phyloP scores from a whole-genome alignment of 495 filamentous ascomycete genomes.

The Thozetella sp. region DNA sequence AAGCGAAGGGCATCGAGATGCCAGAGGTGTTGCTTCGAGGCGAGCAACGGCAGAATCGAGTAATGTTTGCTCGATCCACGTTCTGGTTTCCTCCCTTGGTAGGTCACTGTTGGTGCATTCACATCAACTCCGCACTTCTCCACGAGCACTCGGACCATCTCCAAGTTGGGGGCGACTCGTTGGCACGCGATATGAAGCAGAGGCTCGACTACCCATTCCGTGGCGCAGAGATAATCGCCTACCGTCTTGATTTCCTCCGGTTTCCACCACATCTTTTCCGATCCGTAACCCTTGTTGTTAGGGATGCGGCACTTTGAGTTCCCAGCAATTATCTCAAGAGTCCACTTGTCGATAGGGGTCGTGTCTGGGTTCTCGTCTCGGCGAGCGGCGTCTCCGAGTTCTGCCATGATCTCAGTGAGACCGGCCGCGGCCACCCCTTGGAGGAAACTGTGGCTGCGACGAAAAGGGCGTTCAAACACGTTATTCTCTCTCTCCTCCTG shows the following conservation, averaged over 20 bases:
- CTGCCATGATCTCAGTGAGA: not conserved
- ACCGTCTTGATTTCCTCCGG: not conserved
- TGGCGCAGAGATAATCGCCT: not conserved
- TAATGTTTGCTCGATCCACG: not conserved
- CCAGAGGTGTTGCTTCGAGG: not conserved
- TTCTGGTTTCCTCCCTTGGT: not conserved
- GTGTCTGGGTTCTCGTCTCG: not conserved
- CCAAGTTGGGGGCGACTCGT: not conserved
- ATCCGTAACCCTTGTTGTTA: not conserved
- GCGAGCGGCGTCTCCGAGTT: not conserved
- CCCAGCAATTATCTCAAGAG: not conserved
- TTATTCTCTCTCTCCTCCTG: not conserved
- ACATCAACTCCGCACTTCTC: not conserved
- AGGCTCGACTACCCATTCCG: not conserved
- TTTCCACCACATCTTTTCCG: not conserved
- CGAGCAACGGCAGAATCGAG: not conserved
- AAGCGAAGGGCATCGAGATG: conserved; percentile 1
- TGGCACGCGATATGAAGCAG: not conserved
- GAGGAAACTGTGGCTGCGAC: not conserved
- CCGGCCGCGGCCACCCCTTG: not conserved
- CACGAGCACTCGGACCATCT: conserved; percentile 1
- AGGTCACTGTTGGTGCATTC: not conserved
- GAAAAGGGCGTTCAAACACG: not conserved
- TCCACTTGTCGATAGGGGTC: not conserved
- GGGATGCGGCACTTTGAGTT: not conserved